Percentiles rank a stretch among this genome's conserved stretches.
phyloP scores from a whole-genome alignment of 75 land plant genomes.

The Adiantum capillusveneris region DNA sequence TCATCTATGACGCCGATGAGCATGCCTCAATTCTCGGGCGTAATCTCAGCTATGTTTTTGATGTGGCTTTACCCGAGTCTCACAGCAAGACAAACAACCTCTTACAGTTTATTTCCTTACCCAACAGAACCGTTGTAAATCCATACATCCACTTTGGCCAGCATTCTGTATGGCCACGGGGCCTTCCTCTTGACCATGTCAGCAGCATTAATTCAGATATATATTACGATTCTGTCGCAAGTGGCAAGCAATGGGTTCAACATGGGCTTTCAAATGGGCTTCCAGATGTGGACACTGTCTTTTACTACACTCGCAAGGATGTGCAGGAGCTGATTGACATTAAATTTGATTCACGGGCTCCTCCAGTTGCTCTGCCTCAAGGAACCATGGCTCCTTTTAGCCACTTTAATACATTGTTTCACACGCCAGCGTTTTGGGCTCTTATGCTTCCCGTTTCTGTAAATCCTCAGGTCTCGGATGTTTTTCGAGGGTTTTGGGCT shows the following conservation, averaged over 20 bases:
- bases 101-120: conserved; percentile 58
- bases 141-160: conserved; percentile 98
- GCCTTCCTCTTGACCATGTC: conserved; percentile 73
- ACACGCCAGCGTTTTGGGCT: conserved; percentile 79
- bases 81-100: conserved; percentile 42
- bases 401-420: conserved; percentile 81
- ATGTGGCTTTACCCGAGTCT: conserved; percentile 48
- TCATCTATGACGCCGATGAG: conserved; percentile 84
- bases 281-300: conserved; percentile 92
- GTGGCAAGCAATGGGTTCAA: conserved; percentile 86
- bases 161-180: conserved; percentile 98
- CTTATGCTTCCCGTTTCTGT: conserved; percentile 87
- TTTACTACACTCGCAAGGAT: conserved; percentile 78
- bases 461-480: conserved; percentile 81
- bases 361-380: conserved; percentile 82
- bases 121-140: conserved; percentile 64
- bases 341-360: conserved; percentile 75
- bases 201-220: conserved; percentile 62
- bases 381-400: conserved; percentile 88
- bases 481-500: conserved; percentile 93
- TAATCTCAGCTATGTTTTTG: conserved; percentile 62
- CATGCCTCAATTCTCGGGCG: conserved; percentile 44
- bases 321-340: conserved; percentile 63
- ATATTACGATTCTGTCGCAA: conserved; percentile 65
- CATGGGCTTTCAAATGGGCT: conserved; percentile 93